Conservation (phyloP, 2,329 filamentous ascomycete genomes). For the Phyllosticta capitalensis region DNA sequence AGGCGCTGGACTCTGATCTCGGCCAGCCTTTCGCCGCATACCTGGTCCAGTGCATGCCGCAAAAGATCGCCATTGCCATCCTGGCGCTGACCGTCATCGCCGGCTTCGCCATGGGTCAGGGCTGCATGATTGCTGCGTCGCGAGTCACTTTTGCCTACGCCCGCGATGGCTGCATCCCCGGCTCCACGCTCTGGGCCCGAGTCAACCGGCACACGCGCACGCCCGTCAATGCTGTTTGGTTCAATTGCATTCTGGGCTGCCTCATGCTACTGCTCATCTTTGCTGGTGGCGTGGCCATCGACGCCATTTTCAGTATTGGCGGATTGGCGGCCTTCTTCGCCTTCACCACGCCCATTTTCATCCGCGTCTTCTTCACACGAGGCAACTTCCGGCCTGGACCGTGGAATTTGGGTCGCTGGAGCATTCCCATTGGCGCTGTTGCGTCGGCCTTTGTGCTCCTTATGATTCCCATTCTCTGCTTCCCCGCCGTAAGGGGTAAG, state of each 20-base stretch:
- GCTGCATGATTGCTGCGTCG: conserved; percentile 58
- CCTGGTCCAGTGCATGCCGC: conserved; percentile 54
- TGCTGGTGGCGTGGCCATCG: conserved; percentile 51
- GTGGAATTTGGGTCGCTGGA: conserved; percentile 56
- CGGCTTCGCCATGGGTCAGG: conserved; percentile 63
- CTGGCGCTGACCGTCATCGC: conserved; percentile 58
- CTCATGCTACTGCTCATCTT: conserved; percentile 56
- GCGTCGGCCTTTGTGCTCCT: conserved; percentile 52
- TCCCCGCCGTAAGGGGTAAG: conserved; percentile 48
- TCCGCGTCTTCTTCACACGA: conserved; percentile 51
- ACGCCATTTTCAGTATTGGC: conserved; percentile 61
- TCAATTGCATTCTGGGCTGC: conserved; percentile 53
- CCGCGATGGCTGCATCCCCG: conserved; percentile 60
- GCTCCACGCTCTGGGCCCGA: conserved; percentile 47
- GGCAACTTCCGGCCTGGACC: conserved; percentile 56
- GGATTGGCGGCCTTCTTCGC: conserved; percentile 58
- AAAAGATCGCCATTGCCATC: conserved; percentile 51
- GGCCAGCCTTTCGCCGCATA: conserved; percentile 65
- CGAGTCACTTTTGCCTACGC: conserved; percentile 66
- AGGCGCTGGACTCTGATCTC: conserved; percentile 49
- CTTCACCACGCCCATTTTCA: conserved; percentile 50
- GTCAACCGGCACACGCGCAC: conserved; percentile 54
- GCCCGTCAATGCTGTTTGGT: conserved; percentile 61
- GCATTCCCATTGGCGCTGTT: conserved; percentile 46
- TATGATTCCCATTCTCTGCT: conserved; percentile 60